Evolutionary conservation across 257 asterid species (phyloP), one percentile per base, ranked within the genome.

Genomic region (Coffea canephora): DNA sequence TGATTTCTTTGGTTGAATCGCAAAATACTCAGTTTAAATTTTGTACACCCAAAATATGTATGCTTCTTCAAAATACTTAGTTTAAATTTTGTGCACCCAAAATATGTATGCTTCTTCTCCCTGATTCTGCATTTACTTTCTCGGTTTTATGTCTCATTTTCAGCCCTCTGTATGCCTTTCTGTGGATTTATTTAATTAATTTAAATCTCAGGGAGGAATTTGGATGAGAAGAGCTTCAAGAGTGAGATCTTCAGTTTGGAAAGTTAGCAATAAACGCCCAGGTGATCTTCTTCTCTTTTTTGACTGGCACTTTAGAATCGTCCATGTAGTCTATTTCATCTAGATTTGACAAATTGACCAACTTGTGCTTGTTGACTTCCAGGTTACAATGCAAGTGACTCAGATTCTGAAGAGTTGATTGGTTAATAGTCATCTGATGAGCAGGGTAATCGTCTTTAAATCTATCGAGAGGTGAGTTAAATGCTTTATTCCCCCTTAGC

Each of bases 351-450:
- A 25, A 61, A 39, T 71, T 34, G 23, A 70, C 74, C 10, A 41
- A 71, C 31, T 43, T 76, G 43, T 68, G 62, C 34, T 45, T 27
- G 43, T 57, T 69, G n/a, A 81, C 55, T 39, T 59, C 41, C 83
- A 92, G 97, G 97, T 80, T 92, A 92, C 82, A 92, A 89, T 81
- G 94, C 91, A 41, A 92, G 97, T 75, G 97, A 92, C 84, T 92
- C 96, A 0, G 96, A 92, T 86, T 89, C 96, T 10, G 94, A 92
- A 77, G 88, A 90, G 70, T 45, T 72, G 43, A 81, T 49, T 19
- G 82, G 52, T 71, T 87, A 80, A 16, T 82, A 88, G 61, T 89
- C 91, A 89, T 82, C 25, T 19, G 9, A 27, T 15, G 41, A 18
- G 27, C 34, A 31, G 46, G 13, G 65, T 61, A 48, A 55, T 72